Base-by-base conservation (phyloP, 1,284 basidiomycete species). In the Cryptococcus neoformans region DNA sequence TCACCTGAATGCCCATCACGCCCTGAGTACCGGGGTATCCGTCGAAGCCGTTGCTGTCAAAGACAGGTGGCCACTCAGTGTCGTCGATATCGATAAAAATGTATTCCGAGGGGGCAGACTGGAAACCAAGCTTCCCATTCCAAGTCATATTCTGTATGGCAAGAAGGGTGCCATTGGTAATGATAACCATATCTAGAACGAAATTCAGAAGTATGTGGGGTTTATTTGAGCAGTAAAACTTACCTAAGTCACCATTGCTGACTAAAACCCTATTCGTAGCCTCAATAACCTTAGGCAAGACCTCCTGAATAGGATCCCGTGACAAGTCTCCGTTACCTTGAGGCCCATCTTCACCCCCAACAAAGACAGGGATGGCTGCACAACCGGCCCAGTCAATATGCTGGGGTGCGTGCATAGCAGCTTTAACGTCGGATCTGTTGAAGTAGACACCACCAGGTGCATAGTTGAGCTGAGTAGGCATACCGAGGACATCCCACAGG, bases 401-500 rank as follows among this genome's bases (percentile, higher is more conserved):
- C 11, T 78, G 37, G 0, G 88, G 87, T 0, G 87, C 88, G 65
- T 90, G 87, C 49, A 90, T 86, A 1, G 84, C 87, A 44, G 72
- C 63, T 73, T 89, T 88, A 54, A 90, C 88, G 53, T 89, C 86
- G 7, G 71, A 65, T 28, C 84, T 81, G 74, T 87, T 81, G 67
- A 90, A 90, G 77, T 89, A 90, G 46, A 81, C 35, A 12, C 35
- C 56, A n/a, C 21, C 12, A 34, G 44, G 56, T 3, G 11, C 16
- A 44, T 55, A 47, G 35, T 35, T 42, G 21, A 51, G 12, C 72
- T 82, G 45, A 65, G 86, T 67, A 82, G 87, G 87, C 79, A 87
- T 87, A 14, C 87, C 88, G 41, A 89, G 83, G 6, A 88, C 85
- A 62, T 89, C 87, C 86, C 85, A 89, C 10, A 86, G 76, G 42